Evolutionary conservation across 192 early-diverging fungal species (phyloP).

Genomic region (Diversispora epigaea): DNA sequence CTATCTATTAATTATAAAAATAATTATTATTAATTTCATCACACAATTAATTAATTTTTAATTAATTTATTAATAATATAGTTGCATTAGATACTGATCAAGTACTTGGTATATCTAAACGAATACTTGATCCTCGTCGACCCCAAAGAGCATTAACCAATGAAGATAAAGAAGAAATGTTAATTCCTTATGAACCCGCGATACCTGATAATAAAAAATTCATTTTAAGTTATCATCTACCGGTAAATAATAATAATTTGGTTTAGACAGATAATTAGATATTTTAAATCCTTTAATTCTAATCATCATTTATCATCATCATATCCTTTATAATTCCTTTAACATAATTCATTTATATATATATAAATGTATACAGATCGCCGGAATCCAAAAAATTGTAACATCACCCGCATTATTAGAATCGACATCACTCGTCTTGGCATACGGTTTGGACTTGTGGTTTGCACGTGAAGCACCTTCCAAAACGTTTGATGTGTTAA

Average conservation of each 20-base stretch:
- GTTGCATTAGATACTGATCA: constrained; percentile 59
- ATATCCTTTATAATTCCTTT: constrained; percentile 1
- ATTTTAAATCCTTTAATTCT: too few species aligned
- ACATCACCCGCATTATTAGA: constrained; percentile 83
- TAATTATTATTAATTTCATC: too few species aligned
- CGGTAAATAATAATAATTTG: constrained; percentile 39
- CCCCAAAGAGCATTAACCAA: constrained; percentile 62
- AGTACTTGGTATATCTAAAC: constrained; percentile 65
- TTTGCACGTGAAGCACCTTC: constrained; percentile 79
- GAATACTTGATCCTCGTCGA: constrained; percentile 83
- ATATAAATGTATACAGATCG: constrained; percentile 46
- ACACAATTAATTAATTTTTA: too few species aligned
- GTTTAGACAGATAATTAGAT: too few species aligned
- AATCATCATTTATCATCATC: neutral
- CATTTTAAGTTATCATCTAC: constrained; percentile 72
- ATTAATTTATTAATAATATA: constrained; percentile 3
- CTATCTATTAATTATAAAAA: too few species aligned
- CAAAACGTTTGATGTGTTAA: constrained; percentile 90
- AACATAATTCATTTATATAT: neutral
- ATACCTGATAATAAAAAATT: constrained; percentile 74
- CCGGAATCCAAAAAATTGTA: constrained; percentile 64
- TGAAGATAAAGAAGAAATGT: constrained; percentile 86
- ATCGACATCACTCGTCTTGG: constrained; percentile 87
- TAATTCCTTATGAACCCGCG: constrained; percentile 72
- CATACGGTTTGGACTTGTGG: constrained; percentile 92